These are phyloP conservation scores for Talaromyces verruculosus DNA, from an alignment of 2,329 filamentous ascomycete species.

Conservation along the genomic window DNA sequence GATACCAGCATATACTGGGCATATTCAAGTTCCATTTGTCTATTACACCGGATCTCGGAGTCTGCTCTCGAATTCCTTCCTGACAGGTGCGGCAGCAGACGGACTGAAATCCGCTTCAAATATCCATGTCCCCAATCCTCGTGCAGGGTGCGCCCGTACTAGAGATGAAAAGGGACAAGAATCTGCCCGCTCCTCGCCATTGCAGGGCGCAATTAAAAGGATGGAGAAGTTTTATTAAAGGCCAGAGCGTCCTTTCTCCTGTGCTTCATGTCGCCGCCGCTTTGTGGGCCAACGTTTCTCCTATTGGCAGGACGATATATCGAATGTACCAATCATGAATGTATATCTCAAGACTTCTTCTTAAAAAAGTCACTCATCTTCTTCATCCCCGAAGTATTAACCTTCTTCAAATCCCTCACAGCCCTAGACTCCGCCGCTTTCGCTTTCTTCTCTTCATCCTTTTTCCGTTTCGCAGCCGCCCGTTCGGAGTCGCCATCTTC, in stretches of 20 bases:
- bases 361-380: constrained; percentile 93
- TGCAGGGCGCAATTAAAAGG: neutral
- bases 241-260: neutral
- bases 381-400: constrained; percentile 89
- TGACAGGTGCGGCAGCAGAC: neutral
- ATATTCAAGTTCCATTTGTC: neutral
- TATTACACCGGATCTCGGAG: neutral
- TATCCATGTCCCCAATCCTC: neutral
- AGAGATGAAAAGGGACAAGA: neutral
- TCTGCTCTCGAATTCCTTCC: neutral
- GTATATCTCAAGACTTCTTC: constrained; percentile 30
- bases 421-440: constrained; percentile 73
- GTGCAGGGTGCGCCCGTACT: too few species aligned
- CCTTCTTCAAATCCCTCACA: constrained; percentile 81
- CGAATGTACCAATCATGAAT: neutral
- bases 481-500: constrained; percentile 47
- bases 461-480: constrained; percentile 77
- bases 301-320: neutral
- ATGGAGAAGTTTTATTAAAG: neutral
- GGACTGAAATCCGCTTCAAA: neutral
- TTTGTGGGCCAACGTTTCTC: neutral
- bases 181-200: neutral
- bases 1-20: neutral
- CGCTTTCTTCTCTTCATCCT: constrained; percentile 83
- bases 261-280: neutral